Evolutionary conservation across 1,139 yeast genomes (phyloP), one percentile per base, ranked within the genome.

Genomic region (Blastobotrys apis): DNA sequence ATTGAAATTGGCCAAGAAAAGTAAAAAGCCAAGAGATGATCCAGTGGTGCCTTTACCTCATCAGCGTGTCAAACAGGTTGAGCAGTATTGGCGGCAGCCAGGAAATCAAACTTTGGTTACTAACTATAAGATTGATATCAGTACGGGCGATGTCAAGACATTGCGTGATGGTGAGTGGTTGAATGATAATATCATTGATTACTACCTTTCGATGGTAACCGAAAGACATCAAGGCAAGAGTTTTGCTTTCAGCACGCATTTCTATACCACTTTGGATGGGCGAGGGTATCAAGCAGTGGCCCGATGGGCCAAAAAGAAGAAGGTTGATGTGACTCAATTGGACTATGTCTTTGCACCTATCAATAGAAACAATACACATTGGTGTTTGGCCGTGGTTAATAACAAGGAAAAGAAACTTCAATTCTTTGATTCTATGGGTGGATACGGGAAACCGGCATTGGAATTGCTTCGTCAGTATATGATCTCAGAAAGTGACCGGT

Each of bases 331-430:
- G 9, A 73, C 79, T 5, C 72, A 76, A 32, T 67, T 83, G 52
- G 82, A 81, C 37, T 69, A 76, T 49, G 73, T 94, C 5, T 72
- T 92, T 53, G 81, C 85, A 5, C 99, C 99, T 0, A 81, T 92
- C 22, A 92, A 92, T 59, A 71, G 86, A 25, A 74, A 78, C 64
- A 80, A 82, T 45, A 77, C 92, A 1, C 99, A 92, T 63, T 92
- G 99, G 99, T 94, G 95, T 3, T 67, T 90, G 37, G 90, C 94
- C 0, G 82, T 83, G 22, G 74, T 92, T 29, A 82, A 92, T 62
- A 77, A 87, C 52, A 62, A 63, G 27, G 66, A 70, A 10, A 73
- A 74, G 53, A 70, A 77, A 27, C 79, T 92, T 43, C 71, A 75
- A 29, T 92, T 84, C 58, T 79, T 78, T 55, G 98, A 92, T 63